Evolutionary conservation across 768 basidiomycete species (phyloP).

Genomic region (Calvatia gigantea): DNA sequence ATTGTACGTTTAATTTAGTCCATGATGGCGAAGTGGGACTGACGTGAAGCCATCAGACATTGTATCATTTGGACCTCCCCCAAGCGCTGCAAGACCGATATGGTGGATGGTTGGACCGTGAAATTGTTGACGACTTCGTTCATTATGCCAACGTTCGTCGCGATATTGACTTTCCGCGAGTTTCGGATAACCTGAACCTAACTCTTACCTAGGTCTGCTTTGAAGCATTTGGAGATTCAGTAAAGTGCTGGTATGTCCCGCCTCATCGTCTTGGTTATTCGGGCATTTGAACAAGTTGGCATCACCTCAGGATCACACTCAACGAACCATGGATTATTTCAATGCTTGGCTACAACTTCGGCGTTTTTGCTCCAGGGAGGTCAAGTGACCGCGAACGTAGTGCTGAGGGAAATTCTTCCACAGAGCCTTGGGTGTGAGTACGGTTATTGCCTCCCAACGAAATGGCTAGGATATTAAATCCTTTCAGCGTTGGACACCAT

Average conservation of each 20-base stretch:
- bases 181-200: background rate
- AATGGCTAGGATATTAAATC: background rate
- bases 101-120: constrained; percentile 70
- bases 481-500: constrained; percentile 56
- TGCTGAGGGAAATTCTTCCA: constrained; percentile 53
- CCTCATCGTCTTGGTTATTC: background rate
- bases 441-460: constrained; percentile 1
- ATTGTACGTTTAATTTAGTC: constrained; percentile 37
- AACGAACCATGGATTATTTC: constrained; percentile 75
- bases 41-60: constrained; percentile 38
- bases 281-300: background rate
- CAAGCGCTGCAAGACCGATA: constrained; percentile 70
- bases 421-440: constrained; percentile 63
- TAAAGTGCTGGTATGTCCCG: constrained; percentile 58
- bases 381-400: constrained; percentile 56
- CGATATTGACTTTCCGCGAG: background rate
- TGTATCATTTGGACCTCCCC: constrained; percentile 80
- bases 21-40: background rate
- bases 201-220: constrained; percentile 50
- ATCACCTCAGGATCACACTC: constrained; percentile 52
- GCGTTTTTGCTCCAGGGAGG: constrained; percentile 67
- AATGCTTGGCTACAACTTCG: constrained; percentile 60
- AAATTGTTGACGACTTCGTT: constrained; percentile 60
- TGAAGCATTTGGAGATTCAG: constrained; percentile 65
- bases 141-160: constrained; percentile 49